These are phyloP conservation scores for Fusarium sp. DNA, from an alignment of 2,329 filamentous ascomycete species.

Conservation along the genomic window DNA sequence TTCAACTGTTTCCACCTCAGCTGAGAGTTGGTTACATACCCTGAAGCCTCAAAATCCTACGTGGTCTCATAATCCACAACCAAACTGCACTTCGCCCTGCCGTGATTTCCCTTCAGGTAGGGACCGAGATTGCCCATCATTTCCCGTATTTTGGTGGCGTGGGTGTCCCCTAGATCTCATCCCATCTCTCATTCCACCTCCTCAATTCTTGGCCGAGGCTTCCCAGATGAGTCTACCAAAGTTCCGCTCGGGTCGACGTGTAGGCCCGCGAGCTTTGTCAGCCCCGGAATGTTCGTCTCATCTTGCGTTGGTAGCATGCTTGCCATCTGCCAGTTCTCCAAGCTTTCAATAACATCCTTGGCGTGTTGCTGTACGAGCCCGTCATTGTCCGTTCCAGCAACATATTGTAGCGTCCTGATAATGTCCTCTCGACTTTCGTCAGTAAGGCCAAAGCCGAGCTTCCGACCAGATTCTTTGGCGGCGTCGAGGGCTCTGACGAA, in stretches of 20 bases:
- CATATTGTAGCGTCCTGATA: conserved; percentile 73
- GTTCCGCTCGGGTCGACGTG: conserved; percentile 53
- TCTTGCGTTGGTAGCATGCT: conserved; percentile 60
- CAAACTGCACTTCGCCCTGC: conserved; percentile 32
- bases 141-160: conserved; percentile 37
- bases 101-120: conserved; percentile 39
- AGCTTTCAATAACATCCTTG: conserved; percentile 74
- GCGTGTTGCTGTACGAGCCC: conserved; percentile 78
- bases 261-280: conserved; percentile 58
- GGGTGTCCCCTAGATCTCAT: conserved; percentile 29
- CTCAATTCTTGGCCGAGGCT: conserved; percentile 66
- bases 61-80: conserved; percentile 38
- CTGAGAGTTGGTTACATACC: conserved; percentile 8
- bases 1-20: conserved; percentile 1
- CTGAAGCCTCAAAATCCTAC: conserved; percentile 20
- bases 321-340: conserved; percentile 74
- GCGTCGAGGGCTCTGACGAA: conserved; percentile 73
- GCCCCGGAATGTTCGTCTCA: conserved; percentile 41
- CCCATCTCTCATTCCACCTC: conserved; percentile 69
- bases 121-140: conserved; percentile 48
- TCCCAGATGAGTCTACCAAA: conserved; percentile 46
- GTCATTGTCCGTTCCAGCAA: conserved; percentile 77
- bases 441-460: conserved; percentile 68
- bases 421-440: conserved; percentile 73
- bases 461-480: conserved; percentile 63